Conservation (phyloP, 2,329 filamentous ascomycete species). For the Tetracladium maxilliforme region DNA sequence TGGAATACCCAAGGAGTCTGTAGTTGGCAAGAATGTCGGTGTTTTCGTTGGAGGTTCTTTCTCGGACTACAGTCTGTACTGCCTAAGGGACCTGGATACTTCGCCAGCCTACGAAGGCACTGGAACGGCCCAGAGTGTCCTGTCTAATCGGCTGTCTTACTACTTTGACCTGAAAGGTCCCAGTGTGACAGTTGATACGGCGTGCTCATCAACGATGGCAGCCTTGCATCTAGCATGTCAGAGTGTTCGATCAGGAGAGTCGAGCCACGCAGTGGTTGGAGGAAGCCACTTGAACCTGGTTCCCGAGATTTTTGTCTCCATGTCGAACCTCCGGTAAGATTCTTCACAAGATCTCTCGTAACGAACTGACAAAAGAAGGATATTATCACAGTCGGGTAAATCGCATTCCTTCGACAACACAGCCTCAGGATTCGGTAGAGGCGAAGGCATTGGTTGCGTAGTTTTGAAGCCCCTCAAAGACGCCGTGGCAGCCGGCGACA, state of each 20-base stretch:
- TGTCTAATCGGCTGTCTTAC: constrained; percentile 9
- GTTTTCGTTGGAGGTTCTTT: constrained; percentile 5
- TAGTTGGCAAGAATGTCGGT: constrained; percentile 9
- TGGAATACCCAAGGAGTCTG: constrained; percentile 8
- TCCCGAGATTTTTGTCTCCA: constrained; percentile 8
- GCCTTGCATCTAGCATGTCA: constrained; percentile 38
- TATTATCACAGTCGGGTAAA: no score
- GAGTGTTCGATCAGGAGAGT: constrained; percentile 27
- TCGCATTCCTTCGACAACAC: constrained; percentile 38
- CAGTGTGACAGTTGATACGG: constrained; percentile 8
- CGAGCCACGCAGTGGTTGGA: constrained; percentile 8
- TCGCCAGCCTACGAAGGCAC: constrained; percentile 6
- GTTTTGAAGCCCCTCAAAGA: constrained; percentile 42
- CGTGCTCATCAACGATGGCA: constrained; percentile 25
- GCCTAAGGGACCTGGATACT: constrained; percentile 9
- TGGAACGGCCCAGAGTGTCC: constrained; percentile 1
- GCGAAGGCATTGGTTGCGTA: constrained; percentile 43
- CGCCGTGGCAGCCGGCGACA: constrained; percentile 42
- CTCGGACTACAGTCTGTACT: constrained; percentile 6
- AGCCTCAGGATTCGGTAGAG: constrained; percentile 48
- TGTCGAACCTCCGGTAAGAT: constrained; percentile 11
- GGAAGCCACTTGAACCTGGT: no score
- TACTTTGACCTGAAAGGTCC: constrained; percentile 8
- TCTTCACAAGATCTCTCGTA: no score
- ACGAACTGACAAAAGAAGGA: constrained; percentile 13